A percentile compares a stretch with the other conserved stretches of the same genome.
Evolutionary conservation across 2,329 filamentous ascomycete species (phyloP).

Genomic region (Periconia digitata): DNA sequence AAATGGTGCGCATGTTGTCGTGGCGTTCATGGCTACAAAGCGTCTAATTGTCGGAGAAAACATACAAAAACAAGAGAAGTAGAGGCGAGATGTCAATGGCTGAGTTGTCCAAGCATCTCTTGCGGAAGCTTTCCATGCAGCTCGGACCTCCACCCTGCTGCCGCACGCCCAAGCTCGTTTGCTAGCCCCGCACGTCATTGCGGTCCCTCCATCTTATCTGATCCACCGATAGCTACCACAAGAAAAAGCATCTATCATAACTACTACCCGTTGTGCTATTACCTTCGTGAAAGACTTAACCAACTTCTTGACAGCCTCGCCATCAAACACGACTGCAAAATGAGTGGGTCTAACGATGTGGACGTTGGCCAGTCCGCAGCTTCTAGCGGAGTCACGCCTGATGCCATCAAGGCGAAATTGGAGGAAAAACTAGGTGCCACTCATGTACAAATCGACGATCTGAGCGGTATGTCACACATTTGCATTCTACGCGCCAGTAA

Average conservation of each 20-base stretch:
- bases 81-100: neutral
- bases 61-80: slow-evolving; percentile 19
- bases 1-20: slow-evolving; percentile 58
- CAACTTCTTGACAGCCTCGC: slow-evolving; percentile 32
- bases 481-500: neutral
- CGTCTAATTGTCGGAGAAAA: slow-evolving; percentile 39
- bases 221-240: slow-evolving; percentile 30
- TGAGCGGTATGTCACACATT: slow-evolving; percentile 69
- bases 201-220: slow-evolving; percentile 33
- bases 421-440: slow-evolving; percentile 69
- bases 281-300: slow-evolving; percentile 38
- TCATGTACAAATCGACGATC: slow-evolving; percentile 86
- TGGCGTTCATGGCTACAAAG: slow-evolving; percentile 44
- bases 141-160: slow-evolving; percentile 9
- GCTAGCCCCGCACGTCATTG: slow-evolving; percentile 20
- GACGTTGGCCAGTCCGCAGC: slow-evolving; percentile 56
- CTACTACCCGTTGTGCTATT: slow-evolving; percentile 19
- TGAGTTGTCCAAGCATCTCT: too few species aligned
- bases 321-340: slow-evolving; percentile 26
- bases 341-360: slow-evolving; percentile 48
- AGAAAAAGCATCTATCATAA: slow-evolving; percentile 15
- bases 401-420: slow-evolving; percentile 68
- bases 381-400: slow-evolving; percentile 68
- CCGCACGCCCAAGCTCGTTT: neutral
- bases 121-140: neutral